Conservation (phyloP, 805 yeast genomes). For the Candida succiphila region DNA sequence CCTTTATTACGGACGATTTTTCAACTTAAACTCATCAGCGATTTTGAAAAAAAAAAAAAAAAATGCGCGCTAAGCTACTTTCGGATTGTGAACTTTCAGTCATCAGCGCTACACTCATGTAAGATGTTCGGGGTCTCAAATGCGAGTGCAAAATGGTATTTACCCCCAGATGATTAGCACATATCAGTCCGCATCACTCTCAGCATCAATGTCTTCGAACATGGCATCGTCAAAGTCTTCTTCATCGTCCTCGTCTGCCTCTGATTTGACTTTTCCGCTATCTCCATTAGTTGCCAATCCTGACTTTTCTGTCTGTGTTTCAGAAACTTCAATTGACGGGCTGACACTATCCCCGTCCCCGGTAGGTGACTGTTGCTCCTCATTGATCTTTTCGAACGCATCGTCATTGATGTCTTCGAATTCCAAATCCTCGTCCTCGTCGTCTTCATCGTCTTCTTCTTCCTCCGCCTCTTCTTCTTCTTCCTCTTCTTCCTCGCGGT, state of each 20-base stretch:
- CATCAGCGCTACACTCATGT: too few relatives aligned
- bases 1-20: not conserved
- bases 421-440: slow-evolving; percentile 11
- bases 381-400: slow-evolving; percentile 7
- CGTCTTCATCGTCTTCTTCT: slow-evolving; percentile 27
- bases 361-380: not conserved
- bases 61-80: too few relatives aligned
- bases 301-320: slow-evolving; percentile 47
- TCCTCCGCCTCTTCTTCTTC: slow-evolving; percentile 41
- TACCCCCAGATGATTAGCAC: too few relatives aligned
- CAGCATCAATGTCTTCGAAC: slow-evolving; percentile 17
- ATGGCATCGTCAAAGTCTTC: slow-evolving; percentile 20
- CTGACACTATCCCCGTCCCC: too few relatives aligned
- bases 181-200: slow-evolving; percentile 9
- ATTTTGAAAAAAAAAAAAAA: too few relatives aligned
- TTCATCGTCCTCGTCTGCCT: slow-evolving; percentile 30
- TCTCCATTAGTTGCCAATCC: slow-evolving; percentile 44
- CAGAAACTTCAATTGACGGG: too few relatives aligned
- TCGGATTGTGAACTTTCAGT: too few relatives aligned
- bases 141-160: too few relatives aligned
- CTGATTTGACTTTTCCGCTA: slow-evolving; percentile 41
- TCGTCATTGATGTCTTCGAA: slow-evolving; percentile 6
- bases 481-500: slow-evolving; percentile 49
- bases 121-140: too few relatives aligned
- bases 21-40: too few relatives aligned